These are phyloP conservation scores for Rhizoclosmatium globosum DNA, from an alignment of 192 early-diverging fungal genomes.

Conservation along the genomic window DNA sequence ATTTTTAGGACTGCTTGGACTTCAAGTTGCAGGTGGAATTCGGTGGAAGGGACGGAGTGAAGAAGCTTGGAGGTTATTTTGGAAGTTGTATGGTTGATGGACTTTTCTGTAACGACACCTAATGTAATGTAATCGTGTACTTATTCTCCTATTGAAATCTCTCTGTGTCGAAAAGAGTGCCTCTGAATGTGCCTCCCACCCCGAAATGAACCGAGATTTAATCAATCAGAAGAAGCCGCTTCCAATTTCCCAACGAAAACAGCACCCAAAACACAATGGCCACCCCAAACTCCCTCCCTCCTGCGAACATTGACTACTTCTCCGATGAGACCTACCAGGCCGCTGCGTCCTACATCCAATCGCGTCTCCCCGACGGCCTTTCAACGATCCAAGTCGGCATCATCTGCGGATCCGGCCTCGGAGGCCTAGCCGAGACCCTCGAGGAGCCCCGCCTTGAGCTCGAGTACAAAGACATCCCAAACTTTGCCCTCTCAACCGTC, in stretches of 20 bases:
- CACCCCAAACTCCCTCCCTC: conserved; percentile 41
- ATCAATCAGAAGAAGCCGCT: neutral
- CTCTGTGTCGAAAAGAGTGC: too few species aligned
- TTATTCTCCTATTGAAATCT: too few species aligned
- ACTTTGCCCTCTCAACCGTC: conserved; percentile 67
- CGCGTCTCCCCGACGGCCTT: conserved; percentile 43
- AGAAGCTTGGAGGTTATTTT: too few species aligned
- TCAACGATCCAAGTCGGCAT: conserved; percentile 71
- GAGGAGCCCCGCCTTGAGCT: conserved; percentile 68
- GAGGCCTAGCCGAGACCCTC: conserved; percentile 76
- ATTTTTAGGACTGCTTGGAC: too few species aligned
- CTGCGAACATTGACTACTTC: conserved; percentile 39
- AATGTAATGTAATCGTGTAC: too few species aligned
- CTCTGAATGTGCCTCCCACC: too few species aligned
- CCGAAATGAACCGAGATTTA: neutral
- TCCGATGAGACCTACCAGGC: conserved; percentile 52
- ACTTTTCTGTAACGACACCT: too few species aligned
- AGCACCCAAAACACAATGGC: conserved; percentile 14
- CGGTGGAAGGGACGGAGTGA: too few species aligned
- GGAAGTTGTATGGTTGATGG: too few species aligned
- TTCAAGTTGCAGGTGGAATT: too few species aligned
- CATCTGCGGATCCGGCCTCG: conserved; percentile 85
- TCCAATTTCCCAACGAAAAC: neutral
- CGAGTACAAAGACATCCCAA: conserved; percentile 81
- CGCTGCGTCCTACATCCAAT: conserved; percentile 52